A percentile compares a stretch with the other conserved stretches of the same genome.
These are phyloP conservation scores for Castanea sativa DNA, from an alignment of 306 rosid species.

Conservation along the genomic window DNA sequence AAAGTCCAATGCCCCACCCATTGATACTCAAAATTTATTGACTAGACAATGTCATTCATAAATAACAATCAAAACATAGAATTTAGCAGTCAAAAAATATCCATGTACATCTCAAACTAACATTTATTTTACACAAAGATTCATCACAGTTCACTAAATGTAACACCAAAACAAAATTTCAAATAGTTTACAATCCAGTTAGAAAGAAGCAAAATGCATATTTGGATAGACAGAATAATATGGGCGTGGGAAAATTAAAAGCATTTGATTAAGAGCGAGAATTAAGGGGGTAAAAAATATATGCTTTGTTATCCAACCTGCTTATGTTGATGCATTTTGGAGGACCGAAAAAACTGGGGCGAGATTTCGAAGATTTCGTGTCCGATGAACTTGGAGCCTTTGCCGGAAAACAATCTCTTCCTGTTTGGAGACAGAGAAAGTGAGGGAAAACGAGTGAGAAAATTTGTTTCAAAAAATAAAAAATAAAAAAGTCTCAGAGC, in stretches of 20 bases:
- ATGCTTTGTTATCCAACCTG: slow-evolving; percentile 31
- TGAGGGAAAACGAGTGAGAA: slow-evolving; percentile 19
- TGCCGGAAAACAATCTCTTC: slow-evolving; percentile 16
- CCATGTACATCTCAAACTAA: neutral
- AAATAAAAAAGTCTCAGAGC: slow-evolving; percentile 2
- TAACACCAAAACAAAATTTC: neutral
- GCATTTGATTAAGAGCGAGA: neutral
- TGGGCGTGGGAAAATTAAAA: neutral
- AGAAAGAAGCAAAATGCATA: neutral
- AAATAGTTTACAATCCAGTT: neutral
- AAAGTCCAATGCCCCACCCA: neutral
- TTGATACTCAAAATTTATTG: neutral
- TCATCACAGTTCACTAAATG: neutral
- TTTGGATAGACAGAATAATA: too few relatives aligned
- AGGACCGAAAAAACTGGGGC: slow-evolving; percentile 26
- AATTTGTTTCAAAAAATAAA: neutral
- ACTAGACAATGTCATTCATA: neutral
- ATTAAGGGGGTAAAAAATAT: neutral
- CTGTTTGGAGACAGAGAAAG: slow-evolving; percentile 38
- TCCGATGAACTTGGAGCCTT: slow-evolving; percentile 42
- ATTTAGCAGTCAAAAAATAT: neutral
- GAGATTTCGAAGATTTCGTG: slow-evolving; percentile 48
- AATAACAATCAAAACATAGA: neutral
- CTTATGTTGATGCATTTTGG: slow-evolving; percentile 36
- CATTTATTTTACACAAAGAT: neutral